Evolutionary conservation across 352 stramenopile species (phyloP), one percentile per base, ranked within the genome.

Genomic region (Pythium utonaiense): DNA sequence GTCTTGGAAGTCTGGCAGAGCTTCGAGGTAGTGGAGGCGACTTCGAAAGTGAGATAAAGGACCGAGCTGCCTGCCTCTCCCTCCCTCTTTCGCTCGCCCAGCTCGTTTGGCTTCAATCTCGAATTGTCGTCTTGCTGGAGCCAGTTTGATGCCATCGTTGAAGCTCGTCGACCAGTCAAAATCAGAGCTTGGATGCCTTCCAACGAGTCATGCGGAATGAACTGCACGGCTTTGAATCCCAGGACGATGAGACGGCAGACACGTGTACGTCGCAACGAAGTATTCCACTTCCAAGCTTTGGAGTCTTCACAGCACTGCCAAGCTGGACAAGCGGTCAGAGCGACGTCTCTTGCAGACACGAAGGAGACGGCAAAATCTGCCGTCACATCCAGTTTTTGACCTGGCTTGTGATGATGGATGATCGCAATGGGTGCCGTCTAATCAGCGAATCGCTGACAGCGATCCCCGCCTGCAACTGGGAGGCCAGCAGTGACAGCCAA

Each of bases 401-500:
- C 5, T 9, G 9, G 28, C 9, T 33, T 33, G 28, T 45, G 38
- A 27, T 45, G 17, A 45, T 19, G 17, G n/a, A 9, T 9, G 38
- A 3, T 61, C 41, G 52, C 42, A 61, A 61, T 34, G 31, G 52
- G 0, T 61, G 42, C 54, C 54, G 53, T 60, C 53, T 54, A 61
- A 53, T 44, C 42, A 42, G 3, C 28, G n/a, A n/a, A n/a, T n/a
- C 1, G 27, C 25, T 13, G 34, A 58, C 25, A 14, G 52, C 38
- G 24, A 21, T n/a, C n/a, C n/a, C n/a, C n/a, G n/a, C n/a, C n/a
- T n/a, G n/a, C n/a, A n/a, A n/a, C n/a, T n/a, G n/a, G n/a, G n/a
- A n/a, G n/a, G n/a, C n/a, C n/a, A n/a, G n/a, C n/a, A n/a, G n/a
- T 19, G 14, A 1, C 4, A 42, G 41, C 53, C 53, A 60, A 57